These are phyloP conservation scores for Apophysomyces trapeziformis DNA, from an alignment of 371 early-diverging fungal species.

Conservation along the genomic window DNA sequence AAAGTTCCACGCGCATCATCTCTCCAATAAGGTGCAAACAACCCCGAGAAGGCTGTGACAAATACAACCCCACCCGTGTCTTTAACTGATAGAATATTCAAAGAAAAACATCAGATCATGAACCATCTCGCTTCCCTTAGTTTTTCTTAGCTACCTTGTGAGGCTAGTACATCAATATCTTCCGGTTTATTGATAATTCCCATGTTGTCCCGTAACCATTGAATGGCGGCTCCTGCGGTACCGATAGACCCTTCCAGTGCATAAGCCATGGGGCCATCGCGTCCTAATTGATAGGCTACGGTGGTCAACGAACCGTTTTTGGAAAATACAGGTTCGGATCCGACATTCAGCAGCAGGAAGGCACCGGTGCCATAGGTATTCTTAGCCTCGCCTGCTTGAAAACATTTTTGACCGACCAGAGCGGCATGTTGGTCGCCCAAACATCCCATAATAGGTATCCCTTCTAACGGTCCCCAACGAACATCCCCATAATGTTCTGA, in stretches of 20 bases:
- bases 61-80: slow-evolving; percentile 93
- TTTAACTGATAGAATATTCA: slow-evolving; percentile 41
- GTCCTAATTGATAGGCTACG: slow-evolving; percentile 89
- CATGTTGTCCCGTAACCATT: slow-evolving; percentile 91
- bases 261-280: slow-evolving; percentile 74
- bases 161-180: slow-evolving; percentile 67
- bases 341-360: slow-evolving; percentile 95
- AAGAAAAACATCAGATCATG: neutral
- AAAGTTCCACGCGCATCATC: slow-evolving; percentile 91
- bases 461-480: slow-evolving; percentile 61
- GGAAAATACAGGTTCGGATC: slow-evolving; percentile 77
- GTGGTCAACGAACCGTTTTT: slow-evolving; percentile 90
- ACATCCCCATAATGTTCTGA: slow-evolving; percentile 81
- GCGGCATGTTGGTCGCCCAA: slow-evolving; percentile 98
- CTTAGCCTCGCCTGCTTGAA: slow-evolving; percentile 86
- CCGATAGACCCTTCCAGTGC: slow-evolving; percentile 96
- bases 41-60: slow-evolving; percentile 93
- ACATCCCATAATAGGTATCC: slow-evolving; percentile 80
- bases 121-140: neutral
- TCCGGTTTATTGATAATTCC: slow-evolving; percentile 72
- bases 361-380: slow-evolving; percentile 97
- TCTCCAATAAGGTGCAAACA: slow-evolving; percentile 96
- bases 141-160: slow-evolving; percentile 24
- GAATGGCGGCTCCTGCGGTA: slow-evolving; percentile 92
- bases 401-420: slow-evolving; percentile 94